A percentile compares a stretch with the other conserved stretches of the same genome.
Evolutionary conservation across 148 eudicot genomes (phyloP).

Genomic region (Limonium bicolor): DNA sequence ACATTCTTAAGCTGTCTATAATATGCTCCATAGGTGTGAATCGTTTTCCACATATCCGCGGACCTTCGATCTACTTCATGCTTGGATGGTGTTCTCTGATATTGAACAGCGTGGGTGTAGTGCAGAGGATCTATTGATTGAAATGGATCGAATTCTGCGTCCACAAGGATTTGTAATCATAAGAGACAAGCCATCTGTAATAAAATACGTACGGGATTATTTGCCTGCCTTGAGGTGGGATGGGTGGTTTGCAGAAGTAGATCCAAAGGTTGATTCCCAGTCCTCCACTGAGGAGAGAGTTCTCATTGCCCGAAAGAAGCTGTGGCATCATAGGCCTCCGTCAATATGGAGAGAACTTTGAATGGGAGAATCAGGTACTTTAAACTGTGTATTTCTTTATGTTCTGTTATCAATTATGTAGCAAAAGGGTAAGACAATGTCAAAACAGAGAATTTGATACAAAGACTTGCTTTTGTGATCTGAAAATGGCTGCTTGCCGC

Average conservation of each 20-base stretch:
- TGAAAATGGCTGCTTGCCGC: no score
- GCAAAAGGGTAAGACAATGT: no score
- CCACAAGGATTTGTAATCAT: conserved; percentile 56
- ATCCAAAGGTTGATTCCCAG: conserved; percentile 52
- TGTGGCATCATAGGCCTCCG: conserved; percentile 23
- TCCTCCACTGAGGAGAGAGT: conserved; percentile 51
- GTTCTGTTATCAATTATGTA: background rate
- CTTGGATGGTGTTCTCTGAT: conserved; percentile 52
- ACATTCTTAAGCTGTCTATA: background rate
- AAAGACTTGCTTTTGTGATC: no score
- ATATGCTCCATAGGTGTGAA: conserved; percentile 41
- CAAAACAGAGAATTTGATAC: no score
- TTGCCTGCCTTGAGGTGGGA: conserved; percentile 27
- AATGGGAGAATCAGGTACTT: background rate
- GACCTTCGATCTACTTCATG: conserved; percentile 66
- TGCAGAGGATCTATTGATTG: conserved; percentile 49
- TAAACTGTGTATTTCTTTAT: background rate
- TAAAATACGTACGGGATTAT: conserved; percentile 26
- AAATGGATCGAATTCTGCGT: conserved; percentile 62
- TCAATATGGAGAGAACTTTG: background rate
- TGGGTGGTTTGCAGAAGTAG: conserved; percentile 51
- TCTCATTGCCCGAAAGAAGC: conserved; percentile 40
- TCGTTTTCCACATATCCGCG: conserved; percentile 76
- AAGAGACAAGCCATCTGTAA: conserved; percentile 34
- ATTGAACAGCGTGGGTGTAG: conserved; percentile 47